Evolutionary conservation across 2,329 filamentous ascomycete genomes (phyloP), one percentile per base, ranked within the genome.

Genomic region (Nigrospora oryzae): DNA sequence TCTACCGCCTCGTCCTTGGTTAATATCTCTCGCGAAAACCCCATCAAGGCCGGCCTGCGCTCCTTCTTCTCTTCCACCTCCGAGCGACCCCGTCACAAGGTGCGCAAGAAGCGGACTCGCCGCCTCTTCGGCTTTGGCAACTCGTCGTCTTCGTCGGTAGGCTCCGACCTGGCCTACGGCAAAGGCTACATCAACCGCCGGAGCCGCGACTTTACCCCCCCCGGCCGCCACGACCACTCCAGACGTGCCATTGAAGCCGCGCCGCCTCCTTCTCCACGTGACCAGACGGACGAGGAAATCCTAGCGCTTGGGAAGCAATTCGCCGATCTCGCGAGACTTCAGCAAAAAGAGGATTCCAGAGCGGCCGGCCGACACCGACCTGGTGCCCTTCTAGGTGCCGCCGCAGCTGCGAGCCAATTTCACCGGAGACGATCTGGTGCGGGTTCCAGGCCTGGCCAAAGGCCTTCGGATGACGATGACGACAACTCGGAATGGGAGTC

Each of bases 151-250:
- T 84, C 81, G 0, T 84, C 81, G 1, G 69, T 84, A 44, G 80
- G 84, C 60, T 78, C 75, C 16, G 83, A 87, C 56, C 64, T 86
- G 48, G 82, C 82, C 11, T 86, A 85, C 57, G 82, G 83, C 11
- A 71, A 66, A 44, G 81, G 79, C 14, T 83, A 74, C 50, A 66
- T 77, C 39, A 71, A 70, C 49, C 63, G 64, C 36, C 49, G 52
- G 28, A 66, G 60, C 45, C 63, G 62, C 36, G 54, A 59, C 35
- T 52, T 56, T 32, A 62, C 58, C 23, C 58, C 62, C 11, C 50
- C 54, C 19, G 47, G 47, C 19, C 50, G 46, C 11, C 46, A 46
- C 8, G 43, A 39, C 38, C 45, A 49, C 6, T 45, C 53, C 13
- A 39, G 45, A 32, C 48, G 51, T 38, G 43, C 46, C 8, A 42